Conservation (phyloP, 106 monocot species). For the Phalaenopsis aphrodite region DNA sequence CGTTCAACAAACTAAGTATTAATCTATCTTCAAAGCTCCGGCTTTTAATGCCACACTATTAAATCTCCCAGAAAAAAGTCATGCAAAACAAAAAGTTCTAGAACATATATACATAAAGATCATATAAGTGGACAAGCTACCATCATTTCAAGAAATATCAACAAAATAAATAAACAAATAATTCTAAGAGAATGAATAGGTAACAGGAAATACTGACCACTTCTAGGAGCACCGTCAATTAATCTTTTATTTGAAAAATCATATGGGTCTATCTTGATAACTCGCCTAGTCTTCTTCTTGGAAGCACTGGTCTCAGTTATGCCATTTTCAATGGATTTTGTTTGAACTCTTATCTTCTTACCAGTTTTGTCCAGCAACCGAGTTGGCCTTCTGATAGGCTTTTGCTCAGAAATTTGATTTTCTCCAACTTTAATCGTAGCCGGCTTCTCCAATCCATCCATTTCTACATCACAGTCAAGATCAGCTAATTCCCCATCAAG, state of each 20-base stretch:
- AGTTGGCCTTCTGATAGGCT: conserved; percentile 7
- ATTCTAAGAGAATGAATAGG: background rate
- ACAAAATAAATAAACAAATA: conserved; percentile 5
- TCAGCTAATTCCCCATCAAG: background rate
- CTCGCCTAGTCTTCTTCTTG: conserved; percentile 44
- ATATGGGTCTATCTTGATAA: conserved; percentile 59
- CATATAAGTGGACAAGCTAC: background rate
- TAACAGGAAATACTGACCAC: conserved; percentile 25
- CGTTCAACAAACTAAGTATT: background rate
- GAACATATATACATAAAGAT: background rate
- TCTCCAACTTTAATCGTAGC: conserved; percentile 1
- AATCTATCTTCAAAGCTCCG: background rate
- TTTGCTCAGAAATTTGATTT: conserved; percentile 14
- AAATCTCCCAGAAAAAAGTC: background rate
- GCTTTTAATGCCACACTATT: background rate
- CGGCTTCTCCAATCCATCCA: conserved; percentile 8
- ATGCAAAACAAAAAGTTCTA: background rate
- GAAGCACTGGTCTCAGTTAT: conserved; percentile 18
- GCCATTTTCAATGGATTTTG: conserved; percentile 22
- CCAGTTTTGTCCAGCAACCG: conserved; percentile 35
- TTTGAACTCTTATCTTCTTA: conserved; percentile 37
- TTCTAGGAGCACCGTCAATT: conserved; percentile 23
- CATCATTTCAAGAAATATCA: background rate
- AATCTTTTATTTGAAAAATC: conserved; percentile 75
- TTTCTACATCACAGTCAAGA: background rate